Conservation (phyloP, 768 basidiomycete genomes). For the Tylopilus felleus region DNA sequence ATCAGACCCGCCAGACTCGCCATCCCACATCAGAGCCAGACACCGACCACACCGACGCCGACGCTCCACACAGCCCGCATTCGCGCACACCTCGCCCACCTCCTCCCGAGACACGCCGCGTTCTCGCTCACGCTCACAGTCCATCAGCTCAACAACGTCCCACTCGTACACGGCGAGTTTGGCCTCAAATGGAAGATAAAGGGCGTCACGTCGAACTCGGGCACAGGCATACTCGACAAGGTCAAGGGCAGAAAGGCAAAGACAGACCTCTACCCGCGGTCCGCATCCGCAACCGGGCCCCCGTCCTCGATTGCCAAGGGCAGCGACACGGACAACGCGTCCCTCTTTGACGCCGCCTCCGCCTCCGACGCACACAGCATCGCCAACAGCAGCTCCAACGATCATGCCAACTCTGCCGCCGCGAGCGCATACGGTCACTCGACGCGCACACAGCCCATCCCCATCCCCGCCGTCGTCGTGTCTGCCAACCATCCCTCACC, state of each 20-base stretch:
- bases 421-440: neutral
- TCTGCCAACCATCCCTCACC: conserved; percentile 22
- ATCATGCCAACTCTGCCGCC: conserved; percentile 2
- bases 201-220: conserved; percentile 42
- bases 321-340: conserved; percentile 26
- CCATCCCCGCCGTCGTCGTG: conserved; percentile 28
- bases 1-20: neutral
- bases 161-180: conserved; percentile 69
- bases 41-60: neutral
- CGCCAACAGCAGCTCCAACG: conserved; percentile 27
- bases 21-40: neutral
- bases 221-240: conserved; percentile 41
- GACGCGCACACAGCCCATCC: neutral
- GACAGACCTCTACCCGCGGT: neutral
- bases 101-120: conserved; percentile 61
- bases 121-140: conserved; percentile 60
- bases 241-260: conserved; percentile 32
- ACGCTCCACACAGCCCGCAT: conserved; percentile 22
- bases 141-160: conserved; percentile 69
- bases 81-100: conserved; percentile 57
- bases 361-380: conserved; percentile 28
- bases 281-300: neutral
- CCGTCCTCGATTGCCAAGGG: conserved; percentile 5
- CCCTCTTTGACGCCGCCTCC: conserved; percentile 24
- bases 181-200: conserved; percentile 71